These are phyloP conservation scores for Puccinia horiana DNA, from an alignment of 1,284 basidiomycete genomes.

Conservation along the genomic window DNA sequence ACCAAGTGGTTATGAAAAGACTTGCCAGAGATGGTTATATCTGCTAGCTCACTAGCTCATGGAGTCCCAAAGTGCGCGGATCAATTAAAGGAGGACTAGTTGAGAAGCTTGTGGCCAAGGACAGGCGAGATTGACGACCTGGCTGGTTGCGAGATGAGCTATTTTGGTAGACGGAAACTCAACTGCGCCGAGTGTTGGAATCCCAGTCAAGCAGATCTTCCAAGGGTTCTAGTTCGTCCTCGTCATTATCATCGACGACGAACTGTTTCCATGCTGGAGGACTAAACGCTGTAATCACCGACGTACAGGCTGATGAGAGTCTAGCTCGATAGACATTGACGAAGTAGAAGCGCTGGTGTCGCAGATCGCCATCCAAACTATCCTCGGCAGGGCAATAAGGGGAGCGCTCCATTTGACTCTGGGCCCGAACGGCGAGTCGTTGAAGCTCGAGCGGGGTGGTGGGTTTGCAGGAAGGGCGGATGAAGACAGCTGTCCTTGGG, in stretches of 20 bases:
- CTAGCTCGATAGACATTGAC: constrained; percentile 16
- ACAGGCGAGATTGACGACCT: not conserved
- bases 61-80: not conserved
- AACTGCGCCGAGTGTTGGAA: not conserved
- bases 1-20: not conserved
- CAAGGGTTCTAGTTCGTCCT: not conserved
- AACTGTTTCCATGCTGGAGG: not conserved
- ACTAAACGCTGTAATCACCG: not conserved
- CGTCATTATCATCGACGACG: not conserved
- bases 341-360: constrained; percentile 13
- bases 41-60: not conserved
- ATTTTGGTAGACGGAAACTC: not conserved
- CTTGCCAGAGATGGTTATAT: not conserved
- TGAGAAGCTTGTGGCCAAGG: not conserved
- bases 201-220: constrained; percentile 35
- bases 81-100: not conserved
- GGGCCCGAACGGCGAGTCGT: not conserved
- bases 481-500: not conserved
- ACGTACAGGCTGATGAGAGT: not conserved
- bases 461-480: not conserved
- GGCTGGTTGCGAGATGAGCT: not conserved
- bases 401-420: constrained; percentile 18
- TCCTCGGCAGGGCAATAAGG: constrained; percentile 1
- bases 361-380: constrained; percentile 10
- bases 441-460: not conserved